phyloP scores from a whole-genome alignment of 495 filamentous ascomycete genomes.

The Podospora tetraspora region DNA sequence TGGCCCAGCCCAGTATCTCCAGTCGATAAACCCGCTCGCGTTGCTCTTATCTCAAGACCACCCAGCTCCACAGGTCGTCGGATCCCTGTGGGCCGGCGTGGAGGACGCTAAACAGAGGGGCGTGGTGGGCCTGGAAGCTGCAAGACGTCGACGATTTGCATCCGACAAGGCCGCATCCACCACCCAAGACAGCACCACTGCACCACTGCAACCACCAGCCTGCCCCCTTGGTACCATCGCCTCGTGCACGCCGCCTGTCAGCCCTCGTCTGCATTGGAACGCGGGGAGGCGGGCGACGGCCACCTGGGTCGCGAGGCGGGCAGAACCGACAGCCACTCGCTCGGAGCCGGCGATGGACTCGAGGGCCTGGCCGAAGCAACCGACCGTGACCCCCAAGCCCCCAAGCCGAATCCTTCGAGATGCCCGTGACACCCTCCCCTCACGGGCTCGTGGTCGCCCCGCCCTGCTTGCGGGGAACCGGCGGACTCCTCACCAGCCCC shows the following conservation, averaged over 20 bases:
- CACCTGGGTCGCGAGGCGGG: slow-evolving; percentile 4
- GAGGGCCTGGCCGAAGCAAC: neutral
- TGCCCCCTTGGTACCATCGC: neutral
- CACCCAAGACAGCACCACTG: neutral
- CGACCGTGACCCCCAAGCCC: neutral
- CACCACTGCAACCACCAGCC: neutral
- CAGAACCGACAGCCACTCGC: slow-evolving; percentile 13
- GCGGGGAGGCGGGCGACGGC: neutral
- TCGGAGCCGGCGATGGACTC: slow-evolving; percentile 9
- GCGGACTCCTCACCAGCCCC: neutral
- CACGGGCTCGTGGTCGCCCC: neutral
- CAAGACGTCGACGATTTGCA: neutral
- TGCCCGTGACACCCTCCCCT: neutral
- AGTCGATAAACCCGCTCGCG: neutral
- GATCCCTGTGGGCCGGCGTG: neutral
- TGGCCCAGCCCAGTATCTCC: neutral
- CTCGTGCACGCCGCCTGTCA: neutral
- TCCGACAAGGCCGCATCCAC: neutral
- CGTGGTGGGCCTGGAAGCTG: neutral
- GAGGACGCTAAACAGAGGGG: neutral
- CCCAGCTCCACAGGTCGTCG: neutral
- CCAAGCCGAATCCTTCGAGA: neutral
- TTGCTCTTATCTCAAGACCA: neutral
- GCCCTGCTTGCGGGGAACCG: neutral
- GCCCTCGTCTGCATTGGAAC: neutral